A percentile compares a stretch with the other conserved stretches of the same genome.
Conservation (phyloP, 1,139 yeast species). For the Pichia sp. region DNA sequence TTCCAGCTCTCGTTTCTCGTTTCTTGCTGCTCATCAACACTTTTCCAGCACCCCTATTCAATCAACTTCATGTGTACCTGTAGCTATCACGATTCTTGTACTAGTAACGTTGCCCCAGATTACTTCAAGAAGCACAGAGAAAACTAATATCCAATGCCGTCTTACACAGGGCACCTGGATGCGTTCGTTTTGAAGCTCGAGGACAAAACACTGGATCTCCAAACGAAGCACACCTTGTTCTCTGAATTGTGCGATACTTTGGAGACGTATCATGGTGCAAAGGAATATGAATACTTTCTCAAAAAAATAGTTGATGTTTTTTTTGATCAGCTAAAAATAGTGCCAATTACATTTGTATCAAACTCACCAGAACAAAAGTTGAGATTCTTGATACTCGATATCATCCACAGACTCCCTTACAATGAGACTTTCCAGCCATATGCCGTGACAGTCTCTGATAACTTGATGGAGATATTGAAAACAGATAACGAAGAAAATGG, state of each 20-base stretch:
- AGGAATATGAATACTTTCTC: slow-evolving; percentile 69
- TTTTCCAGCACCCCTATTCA: too few species aligned
- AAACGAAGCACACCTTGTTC: slow-evolving; percentile 56
- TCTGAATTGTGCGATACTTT: slow-evolving; percentile 82
- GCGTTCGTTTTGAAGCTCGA: slow-evolving; percentile 53
- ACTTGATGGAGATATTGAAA: slow-evolving; percentile 54
- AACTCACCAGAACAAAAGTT: slow-evolving; percentile 65
- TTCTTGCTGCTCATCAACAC: neutral
- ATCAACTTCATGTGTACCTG: too few species aligned
- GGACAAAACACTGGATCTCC: slow-evolving; percentile 45
- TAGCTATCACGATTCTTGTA: too few species aligned
- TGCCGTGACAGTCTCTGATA: slow-evolving; percentile 52
- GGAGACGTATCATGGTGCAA: slow-evolving; percentile 73
- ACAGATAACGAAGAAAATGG: slow-evolving; percentile 95
- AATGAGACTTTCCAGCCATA: slow-evolving; percentile 77
- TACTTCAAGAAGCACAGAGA: too few species aligned
- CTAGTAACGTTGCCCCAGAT: too few species aligned
- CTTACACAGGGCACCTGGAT: slow-evolving; percentile 43
- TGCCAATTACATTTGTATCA: slow-evolving; percentile 65
- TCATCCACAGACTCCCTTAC: slow-evolving; percentile 73
- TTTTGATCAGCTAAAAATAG: slow-evolving; percentile 50
- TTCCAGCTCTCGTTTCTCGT: neutral
- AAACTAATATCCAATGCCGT: too few species aligned
- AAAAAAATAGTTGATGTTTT: slow-evolving; percentile 57
- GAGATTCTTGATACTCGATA: slow-evolving; percentile 69